phyloP scores from a whole-genome alignment of 257 asterid genomes.

The Echites panduratus region DNA sequence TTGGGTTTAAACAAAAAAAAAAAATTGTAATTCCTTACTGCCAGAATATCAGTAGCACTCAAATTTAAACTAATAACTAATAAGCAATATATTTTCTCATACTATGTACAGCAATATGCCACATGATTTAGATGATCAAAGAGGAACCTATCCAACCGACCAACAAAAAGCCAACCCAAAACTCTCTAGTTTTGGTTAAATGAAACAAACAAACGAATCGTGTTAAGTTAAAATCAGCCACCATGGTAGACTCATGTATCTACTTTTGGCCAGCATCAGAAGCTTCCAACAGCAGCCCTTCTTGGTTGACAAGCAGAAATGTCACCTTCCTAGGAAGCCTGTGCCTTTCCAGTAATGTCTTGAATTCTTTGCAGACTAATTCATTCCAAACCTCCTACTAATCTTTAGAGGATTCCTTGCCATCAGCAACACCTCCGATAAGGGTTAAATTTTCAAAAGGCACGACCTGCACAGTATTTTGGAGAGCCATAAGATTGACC shows the following conservation, averaged over 20 bases:
- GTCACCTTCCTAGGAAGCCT: neutral
- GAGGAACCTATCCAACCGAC: neutral
- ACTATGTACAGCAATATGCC: neutral
- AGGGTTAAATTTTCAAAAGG: constrained; percentile 23
- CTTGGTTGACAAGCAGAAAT: neutral
- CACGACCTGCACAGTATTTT: constrained; percentile 34
- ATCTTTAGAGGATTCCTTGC: constrained; percentile 15
- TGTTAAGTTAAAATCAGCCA: neutral
- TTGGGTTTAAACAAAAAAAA: too few species aligned
- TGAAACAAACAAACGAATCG: constrained; percentile 2
- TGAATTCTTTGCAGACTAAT: neutral
- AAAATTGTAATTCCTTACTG: neutral
- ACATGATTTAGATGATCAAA: neutral
- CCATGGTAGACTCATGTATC: neutral
- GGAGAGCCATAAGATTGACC: neutral
- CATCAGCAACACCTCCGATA: constrained; percentile 18
- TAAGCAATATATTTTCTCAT: neutral
- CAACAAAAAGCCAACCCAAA: neutral
- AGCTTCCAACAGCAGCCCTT: neutral
- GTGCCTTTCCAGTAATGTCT: neutral
- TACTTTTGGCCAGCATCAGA: neutral
- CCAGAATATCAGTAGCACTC: neutral
- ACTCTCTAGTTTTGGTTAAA: neutral
- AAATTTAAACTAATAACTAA: neutral
- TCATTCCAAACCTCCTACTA: constrained; percentile 6